Conservation (phyloP, 139 green algal genomes). For the Spirogloea muscicola region DNA sequence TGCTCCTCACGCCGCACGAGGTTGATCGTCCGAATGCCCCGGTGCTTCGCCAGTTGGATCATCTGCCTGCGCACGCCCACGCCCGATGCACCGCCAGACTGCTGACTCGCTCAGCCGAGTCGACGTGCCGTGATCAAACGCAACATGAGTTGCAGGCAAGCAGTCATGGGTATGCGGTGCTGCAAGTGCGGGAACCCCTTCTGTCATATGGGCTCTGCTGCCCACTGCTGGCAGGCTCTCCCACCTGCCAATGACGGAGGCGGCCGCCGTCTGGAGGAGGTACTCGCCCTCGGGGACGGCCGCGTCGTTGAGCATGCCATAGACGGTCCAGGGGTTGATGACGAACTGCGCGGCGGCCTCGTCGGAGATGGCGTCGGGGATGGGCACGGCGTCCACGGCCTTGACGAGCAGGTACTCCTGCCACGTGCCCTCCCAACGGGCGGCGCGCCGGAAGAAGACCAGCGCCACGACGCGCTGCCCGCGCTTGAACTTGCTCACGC, state of each 20-base stretch:
- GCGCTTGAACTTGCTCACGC: background rate
- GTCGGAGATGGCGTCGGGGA: constrained; percentile 21
- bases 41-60: constrained; percentile 3
- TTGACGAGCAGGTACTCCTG: constrained; percentile 25
- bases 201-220: too few species aligned
- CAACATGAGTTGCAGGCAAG: too few species aligned
- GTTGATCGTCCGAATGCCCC: constrained; percentile 20
- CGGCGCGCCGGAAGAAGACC: background rate
- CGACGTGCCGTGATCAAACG: too few species aligned
- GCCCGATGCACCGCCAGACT: too few species aligned
- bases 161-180: too few species aligned
- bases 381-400: background rate
- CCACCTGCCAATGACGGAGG: constrained; percentile 9
- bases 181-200: too few species aligned
- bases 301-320: constrained; percentile 8
- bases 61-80: too few species aligned
- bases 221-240: too few species aligned
- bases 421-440: constrained; percentile 8
- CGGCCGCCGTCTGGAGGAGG: constrained; percentile 17
- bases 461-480: constrained; percentile 11
- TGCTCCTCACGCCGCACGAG: constrained; percentile 6
- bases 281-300: constrained; percentile 21
- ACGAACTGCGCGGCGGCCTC: constrained; percentile 30
- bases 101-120: too few species aligned
- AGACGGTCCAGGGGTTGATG: constrained; percentile 33